Evolutionary conservation across 75 land plant species (phyloP), one percentile per base, ranked within the genome.

Genomic region (Pinus taeda): DNA sequence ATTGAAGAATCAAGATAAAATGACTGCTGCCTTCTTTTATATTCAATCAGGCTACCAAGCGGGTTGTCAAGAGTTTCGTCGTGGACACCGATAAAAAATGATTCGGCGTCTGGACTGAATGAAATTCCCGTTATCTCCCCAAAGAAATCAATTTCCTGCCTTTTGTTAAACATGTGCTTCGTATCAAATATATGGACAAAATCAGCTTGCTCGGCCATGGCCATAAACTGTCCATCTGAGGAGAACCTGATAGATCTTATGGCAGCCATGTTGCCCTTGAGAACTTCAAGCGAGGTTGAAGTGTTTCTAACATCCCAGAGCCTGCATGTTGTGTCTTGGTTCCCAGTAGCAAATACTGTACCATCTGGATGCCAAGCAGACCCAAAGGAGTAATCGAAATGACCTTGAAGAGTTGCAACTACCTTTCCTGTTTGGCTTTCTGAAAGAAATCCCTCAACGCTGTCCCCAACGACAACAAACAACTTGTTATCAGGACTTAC

Each of bases 101-200:
- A 75, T 74, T 95, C 98, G 8, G 90, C 83, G 79, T 95, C 98
- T 0, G 95, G 98, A 59, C 98, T 95, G 77, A 93, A 88, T 22
- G 95, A 89, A 36, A 93, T 82, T 53, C 95, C 95, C 36, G 95
- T 87, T n/a, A 95, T 88, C 84, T 95, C 98, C 12, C 98, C 98
- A 77, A 95, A 95, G 15, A 87, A 74, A 78, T 87, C 88, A 20
- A 87, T 81, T 70, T 87, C 88, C 71, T 83, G 88, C 55, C 81
- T 57, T 21, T 84, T 83, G n/a, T 80, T 72, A 60, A 56, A 89
- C 73, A 79, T 86, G 39, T 61, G 75, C 57, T 85, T 85, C 0
- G 84, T 76, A 76, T 80, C 83, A 71, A 79, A 92, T 14, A 92
- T 78, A 71, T 92, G 94, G 49, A 92, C 26, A 76, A 92, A 89